phyloP scores from a whole-genome alignment of 1,139 yeast genomes.

The Yamadazyma atmosphaerica region DNA sequence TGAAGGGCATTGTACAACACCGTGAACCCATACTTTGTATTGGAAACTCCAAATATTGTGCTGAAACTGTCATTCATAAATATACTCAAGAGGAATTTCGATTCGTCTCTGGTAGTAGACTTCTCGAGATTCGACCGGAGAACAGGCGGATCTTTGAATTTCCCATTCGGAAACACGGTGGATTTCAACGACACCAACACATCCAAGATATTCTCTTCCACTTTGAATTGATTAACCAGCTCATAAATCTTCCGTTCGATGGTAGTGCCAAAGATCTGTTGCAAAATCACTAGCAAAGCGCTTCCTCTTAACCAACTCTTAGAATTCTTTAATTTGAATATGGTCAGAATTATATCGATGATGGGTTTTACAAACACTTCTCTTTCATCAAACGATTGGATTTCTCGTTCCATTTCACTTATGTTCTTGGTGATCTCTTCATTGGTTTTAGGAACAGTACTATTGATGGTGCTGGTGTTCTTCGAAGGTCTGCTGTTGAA shows the following conservation, averaged over 20 bases:
- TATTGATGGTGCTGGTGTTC: constrained; percentile 28
- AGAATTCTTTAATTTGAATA: constrained; percentile 68
- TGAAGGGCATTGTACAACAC: constrained; percentile 69
- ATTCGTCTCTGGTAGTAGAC: constrained; percentile 55
- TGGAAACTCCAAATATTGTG: constrained; percentile 70
- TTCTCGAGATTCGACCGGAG: constrained; percentile 54
- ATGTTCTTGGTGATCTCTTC: constrained; percentile 30
- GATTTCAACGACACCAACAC: constrained; percentile 43
- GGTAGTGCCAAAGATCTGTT: constrained; percentile 85
- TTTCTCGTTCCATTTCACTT: constrained; percentile 44
- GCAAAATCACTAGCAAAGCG: constrained; percentile 77
- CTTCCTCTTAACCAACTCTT: constrained; percentile 82
- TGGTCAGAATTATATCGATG: constrained; percentile 68
- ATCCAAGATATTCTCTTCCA: constrained; percentile 52
- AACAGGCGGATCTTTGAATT: constrained; percentile 44
- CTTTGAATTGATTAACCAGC: constrained; percentile 30
- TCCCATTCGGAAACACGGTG: constrained; percentile 68
- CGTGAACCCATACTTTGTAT: constrained; percentile 62
- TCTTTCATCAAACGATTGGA: constrained; percentile 38
- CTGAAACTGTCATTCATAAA: constrained; percentile 67
- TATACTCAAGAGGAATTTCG: constrained; percentile 54
- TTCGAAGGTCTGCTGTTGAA: constrained; percentile 35
- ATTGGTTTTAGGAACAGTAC: constrained; percentile 1
- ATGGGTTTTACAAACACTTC: constrained; percentile 71
- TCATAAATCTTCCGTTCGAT: constrained; percentile 69